These are phyloP conservation scores for Stachybotrys chartarum DNA, from an alignment of 2,329 filamentous ascomycete genomes.

Conservation along the genomic window DNA sequence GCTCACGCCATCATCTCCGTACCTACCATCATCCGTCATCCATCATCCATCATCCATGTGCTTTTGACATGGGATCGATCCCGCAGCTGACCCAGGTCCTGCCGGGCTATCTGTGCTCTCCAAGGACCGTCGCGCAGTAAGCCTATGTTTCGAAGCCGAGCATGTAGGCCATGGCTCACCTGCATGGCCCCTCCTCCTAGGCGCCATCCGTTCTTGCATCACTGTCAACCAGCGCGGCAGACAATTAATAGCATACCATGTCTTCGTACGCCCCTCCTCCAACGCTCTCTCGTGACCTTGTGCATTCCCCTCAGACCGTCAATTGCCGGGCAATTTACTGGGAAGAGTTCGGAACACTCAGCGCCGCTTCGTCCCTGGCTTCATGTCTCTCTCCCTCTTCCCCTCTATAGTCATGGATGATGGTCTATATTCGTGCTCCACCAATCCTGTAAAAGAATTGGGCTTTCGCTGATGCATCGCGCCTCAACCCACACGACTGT, in stretches of 20 bases:
- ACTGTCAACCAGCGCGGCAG: neutral
- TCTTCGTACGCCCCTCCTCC: neutral
- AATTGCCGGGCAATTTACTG: neutral
- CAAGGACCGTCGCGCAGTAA: neutral
- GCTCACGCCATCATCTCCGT: too few species aligned
- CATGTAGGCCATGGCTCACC: neutral
- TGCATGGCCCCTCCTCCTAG: neutral
- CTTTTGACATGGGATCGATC: neutral
- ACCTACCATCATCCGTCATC: too few species aligned
- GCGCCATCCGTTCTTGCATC: neutral
- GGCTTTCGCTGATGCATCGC: too few species aligned
- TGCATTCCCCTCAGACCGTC: neutral
- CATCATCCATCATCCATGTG: too few species aligned
- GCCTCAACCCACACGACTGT: too few species aligned
- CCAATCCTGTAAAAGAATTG: too few species aligned
- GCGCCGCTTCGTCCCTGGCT: neutral
- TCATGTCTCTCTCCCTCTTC: neutral
- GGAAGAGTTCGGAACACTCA: neutral
- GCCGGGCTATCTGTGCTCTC: neutral
- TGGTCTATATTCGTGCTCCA: neutral
- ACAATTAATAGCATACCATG: neutral
- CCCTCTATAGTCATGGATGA: neutral
- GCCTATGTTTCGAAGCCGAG: neutral
- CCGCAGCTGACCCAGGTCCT: neutral
- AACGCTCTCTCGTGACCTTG: neutral